Conservation (phyloP, 495 filamentous ascomycete genomes). For the Cercophora newfieldiana region DNA sequence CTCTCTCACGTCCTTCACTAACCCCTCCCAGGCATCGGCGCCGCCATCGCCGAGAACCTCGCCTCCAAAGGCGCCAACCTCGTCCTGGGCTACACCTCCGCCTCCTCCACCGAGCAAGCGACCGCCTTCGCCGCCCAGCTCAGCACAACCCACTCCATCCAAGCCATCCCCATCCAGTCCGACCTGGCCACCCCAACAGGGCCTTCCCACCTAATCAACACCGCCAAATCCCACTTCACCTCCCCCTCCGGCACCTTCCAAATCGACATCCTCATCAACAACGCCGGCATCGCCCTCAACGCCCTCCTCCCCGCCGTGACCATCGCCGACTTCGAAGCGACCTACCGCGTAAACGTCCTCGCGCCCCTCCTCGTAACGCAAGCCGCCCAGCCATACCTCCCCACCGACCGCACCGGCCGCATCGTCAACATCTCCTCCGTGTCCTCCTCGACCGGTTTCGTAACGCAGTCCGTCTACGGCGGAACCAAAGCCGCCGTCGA, state of each 20-base stretch:
- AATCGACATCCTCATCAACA: constrained; percentile 88
- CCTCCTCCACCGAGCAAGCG: constrained; percentile 32
- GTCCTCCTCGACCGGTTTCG: constrained; percentile 66
- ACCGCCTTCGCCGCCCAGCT: constrained; percentile 42
- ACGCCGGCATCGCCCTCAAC: constrained; percentile 72
- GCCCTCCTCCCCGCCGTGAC: constrained; percentile 57
- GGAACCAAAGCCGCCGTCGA: constrained; percentile 89
- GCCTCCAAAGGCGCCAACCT: constrained; percentile 71
- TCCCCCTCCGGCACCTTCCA: constrained; percentile 48
- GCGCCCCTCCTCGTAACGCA: constrained; percentile 80
- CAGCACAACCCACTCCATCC: constrained; percentile 40
- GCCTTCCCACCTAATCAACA: constrained; percentile 36
- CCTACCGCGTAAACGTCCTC: constrained; percentile 82
- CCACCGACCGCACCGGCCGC: constrained; percentile 70
- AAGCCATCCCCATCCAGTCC: constrained; percentile 41
- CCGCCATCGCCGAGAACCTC: constrained; percentile 77
- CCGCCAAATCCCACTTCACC: constrained; percentile 33
- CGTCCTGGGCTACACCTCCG: constrained; percentile 69
- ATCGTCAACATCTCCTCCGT: constrained; percentile 79
- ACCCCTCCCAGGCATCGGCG: constrained; percentile 71
- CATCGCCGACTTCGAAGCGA: constrained; percentile 62
- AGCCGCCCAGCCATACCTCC: constrained; percentile 68
- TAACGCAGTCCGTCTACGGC: constrained; percentile 74
- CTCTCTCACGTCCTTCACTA: not conserved
- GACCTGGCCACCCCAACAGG: constrained; percentile 47